A percentile compares a stretch with the other conserved stretches of the same genome.
Conservation (phyloP, 2,329 filamentous ascomycete species). For the Aspergillus ibericus region DNA sequence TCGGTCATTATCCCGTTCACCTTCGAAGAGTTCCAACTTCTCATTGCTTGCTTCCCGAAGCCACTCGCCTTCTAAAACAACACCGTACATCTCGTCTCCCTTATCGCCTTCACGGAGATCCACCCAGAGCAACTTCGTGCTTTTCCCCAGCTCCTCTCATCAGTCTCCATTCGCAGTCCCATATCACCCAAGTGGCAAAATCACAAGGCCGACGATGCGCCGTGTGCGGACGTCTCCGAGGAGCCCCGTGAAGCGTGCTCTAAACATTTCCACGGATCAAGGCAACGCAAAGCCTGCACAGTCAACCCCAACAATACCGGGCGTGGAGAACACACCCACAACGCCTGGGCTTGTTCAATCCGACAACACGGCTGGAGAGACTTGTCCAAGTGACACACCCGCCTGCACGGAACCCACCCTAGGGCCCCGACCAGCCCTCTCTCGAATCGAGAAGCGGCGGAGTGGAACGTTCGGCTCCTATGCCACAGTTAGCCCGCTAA, state of each 20-base stretch:
- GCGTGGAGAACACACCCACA: conserved; percentile 48
- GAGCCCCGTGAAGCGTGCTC: conserved; percentile 76
- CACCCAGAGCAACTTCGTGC: conserved; percentile 55
- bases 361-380: conserved; percentile 19
- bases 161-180: conserved; percentile 62
- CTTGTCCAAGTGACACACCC: conserved; percentile 43
- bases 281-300: conserved; percentile 64
- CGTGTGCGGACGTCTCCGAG: conserved; percentile 68
- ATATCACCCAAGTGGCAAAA: conserved; percentile 65
- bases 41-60: conserved; percentile 57
- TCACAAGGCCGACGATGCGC: conserved; percentile 49
- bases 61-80: conserved; percentile 52
- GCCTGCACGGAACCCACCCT: conserved; percentile 26
- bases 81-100: conserved; percentile 52
- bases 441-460: conserved; percentile 52
- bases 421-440: conserved; percentile 40
- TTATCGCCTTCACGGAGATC: conserved; percentile 60
- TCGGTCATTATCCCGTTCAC: conserved; percentile 88
- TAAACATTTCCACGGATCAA: conserved; percentile 68
- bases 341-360: conserved; percentile 31
- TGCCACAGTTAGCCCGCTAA: conserved; percentile 74
- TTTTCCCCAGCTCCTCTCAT: conserved; percentile 45
- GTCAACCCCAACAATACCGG: conserved; percentile 47
- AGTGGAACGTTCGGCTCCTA: conserved; percentile 50
- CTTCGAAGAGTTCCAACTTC: conserved; percentile 75